Percentiles rank a stretch among this genome's conserved stretches.
Evolutionary conservation across 768 basidiomycete species (phyloP).

Genomic region (Boletus sp.): DNA sequence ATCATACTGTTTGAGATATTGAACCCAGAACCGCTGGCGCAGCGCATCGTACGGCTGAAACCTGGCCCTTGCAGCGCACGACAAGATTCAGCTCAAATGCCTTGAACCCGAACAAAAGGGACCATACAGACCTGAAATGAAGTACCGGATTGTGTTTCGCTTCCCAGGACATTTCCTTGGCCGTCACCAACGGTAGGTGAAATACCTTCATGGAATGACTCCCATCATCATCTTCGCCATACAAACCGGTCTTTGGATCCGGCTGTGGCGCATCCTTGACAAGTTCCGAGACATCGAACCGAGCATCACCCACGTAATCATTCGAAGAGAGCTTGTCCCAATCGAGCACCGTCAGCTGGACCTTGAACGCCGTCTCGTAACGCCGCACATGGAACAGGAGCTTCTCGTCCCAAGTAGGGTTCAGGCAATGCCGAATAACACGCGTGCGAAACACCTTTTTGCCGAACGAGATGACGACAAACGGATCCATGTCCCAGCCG

Average conservation of each 20-base stretch:
- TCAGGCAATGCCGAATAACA: conserved; percentile 77
- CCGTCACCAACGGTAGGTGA: conserved; percentile 56
- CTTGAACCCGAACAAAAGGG: background rate
- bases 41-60: conserved; percentile 94
- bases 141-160: conserved; percentile 67
- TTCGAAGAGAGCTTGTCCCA: conserved; percentile 95
- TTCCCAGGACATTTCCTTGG: conserved; percentile 68
- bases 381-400: conserved; percentile 90
- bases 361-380: conserved; percentile 75
- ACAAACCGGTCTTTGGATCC: conserved; percentile 49
- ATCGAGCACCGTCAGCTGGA: conserved; percentile 84
- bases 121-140: conserved; percentile 50
- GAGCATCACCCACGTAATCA: conserved; percentile 81
- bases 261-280: conserved; percentile 65
- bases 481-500: conserved; percentile 97
- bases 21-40: conserved; percentile 86
- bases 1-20: conserved; percentile 88
- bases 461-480: conserved; percentile 92
- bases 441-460: conserved; percentile 96
- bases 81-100: conserved; percentile 4
- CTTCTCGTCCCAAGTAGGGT: conserved; percentile 94
- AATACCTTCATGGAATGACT: conserved; percentile 65
- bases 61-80: conserved; percentile 59
- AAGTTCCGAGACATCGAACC: conserved; percentile 68
- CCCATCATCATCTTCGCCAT: conserved; percentile 36